Evolutionary conservation across 2,329 filamentous ascomycete genomes (phyloP).

Genomic region (Pseudogymnoascus sp.): DNA sequence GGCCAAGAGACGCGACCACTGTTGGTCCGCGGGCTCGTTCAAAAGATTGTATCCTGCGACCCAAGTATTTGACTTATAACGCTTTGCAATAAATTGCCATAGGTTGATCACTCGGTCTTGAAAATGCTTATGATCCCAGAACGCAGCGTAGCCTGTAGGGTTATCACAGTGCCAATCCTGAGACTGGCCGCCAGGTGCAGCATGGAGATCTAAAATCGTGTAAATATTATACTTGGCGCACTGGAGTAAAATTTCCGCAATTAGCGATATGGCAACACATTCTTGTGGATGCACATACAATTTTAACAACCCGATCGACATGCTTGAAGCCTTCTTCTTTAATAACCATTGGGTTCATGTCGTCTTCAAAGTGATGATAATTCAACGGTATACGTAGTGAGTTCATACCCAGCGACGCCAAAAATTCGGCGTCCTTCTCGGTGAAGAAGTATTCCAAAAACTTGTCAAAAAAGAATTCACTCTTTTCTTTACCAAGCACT

Average conservation of each 20-base stretch:
- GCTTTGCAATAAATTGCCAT: conserved; percentile 34
- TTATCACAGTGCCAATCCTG: conserved; percentile 40
- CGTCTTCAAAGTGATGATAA: conserved; percentile 48
- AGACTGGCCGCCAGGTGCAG: conserved; percentile 38
- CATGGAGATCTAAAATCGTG: conserved; percentile 37
- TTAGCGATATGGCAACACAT: not conserved
- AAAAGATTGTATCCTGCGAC: conserved; percentile 26
- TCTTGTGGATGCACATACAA: not conserved
- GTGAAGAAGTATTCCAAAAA: conserved; percentile 44
- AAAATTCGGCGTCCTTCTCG: conserved; percentile 48
- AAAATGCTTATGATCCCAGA: conserved; percentile 40
- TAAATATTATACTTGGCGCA: conserved; percentile 36
- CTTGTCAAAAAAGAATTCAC: conserved; percentile 50
- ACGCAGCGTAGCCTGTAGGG: conserved; percentile 31
- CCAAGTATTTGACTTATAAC: conserved; percentile 34
- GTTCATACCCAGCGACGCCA: conserved; percentile 46
- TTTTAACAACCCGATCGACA: conserved; percentile 39
- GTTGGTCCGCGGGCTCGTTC: conserved; percentile 29
- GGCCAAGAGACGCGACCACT: conserved; percentile 29
- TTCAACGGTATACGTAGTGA: conserved; percentile 54
- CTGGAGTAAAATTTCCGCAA: conserved; percentile 18
- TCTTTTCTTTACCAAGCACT: conserved; percentile 46
- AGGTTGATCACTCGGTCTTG: conserved; percentile 38
- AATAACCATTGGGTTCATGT: conserved; percentile 39
- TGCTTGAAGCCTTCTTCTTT: conserved; percentile 41